Evolutionary conservation across 768 basidiomycete genomes (phyloP), one percentile per base, ranked within the genome.

Genomic region (Mycena capillaripes): DNA sequence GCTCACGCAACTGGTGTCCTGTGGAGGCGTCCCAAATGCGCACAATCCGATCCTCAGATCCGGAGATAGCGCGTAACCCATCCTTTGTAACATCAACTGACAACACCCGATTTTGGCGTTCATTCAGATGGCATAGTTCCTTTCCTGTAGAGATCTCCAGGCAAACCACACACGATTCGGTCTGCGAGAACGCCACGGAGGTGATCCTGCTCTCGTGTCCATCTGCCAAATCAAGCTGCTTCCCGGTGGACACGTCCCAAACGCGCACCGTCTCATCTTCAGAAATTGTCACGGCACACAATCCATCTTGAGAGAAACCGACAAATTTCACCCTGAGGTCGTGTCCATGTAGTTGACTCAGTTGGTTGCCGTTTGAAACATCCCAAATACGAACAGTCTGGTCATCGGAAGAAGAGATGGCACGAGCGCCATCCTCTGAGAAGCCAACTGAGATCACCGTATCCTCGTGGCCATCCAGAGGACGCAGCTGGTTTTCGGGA

Each of bases 11-110:
- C 29, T 46, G 29, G 14, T 48, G 14, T 30, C 60, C 60, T 3
- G 60, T 62, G 17, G 44, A 46, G 1, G 25, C 5, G 21, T 59
- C 58, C 58, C 58, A 59, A 59, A 59, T 42, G 36, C 58, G 38
- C 12, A 59, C 21, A 10, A 36, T 58, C 3, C 17, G 10, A n/a
- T 58, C 56, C 2, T 38, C 30, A 2, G 56, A 58, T 4, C 58
- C 58, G 19, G 58, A 59, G 58, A 59, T 40, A 12, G 40, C 40
- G 27, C 52, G 52, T 4, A 53, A 53, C 17, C 52, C 52, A 12
- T 53, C 52, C 8, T 23, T 8, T 7, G 27, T 29, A 19, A 53
- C 29, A 30, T 2, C 23, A 8, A 53, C 52, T 6, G 52, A 53
- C 21, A 8, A 29, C 52, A 53, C 52, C 10, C 11, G 16, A 27